A percentile compares a stretch with the other conserved stretches of the same genome.
phyloP scores from a whole-genome alignment of 345 rosid species.

The Citrus reticulata region DNA sequence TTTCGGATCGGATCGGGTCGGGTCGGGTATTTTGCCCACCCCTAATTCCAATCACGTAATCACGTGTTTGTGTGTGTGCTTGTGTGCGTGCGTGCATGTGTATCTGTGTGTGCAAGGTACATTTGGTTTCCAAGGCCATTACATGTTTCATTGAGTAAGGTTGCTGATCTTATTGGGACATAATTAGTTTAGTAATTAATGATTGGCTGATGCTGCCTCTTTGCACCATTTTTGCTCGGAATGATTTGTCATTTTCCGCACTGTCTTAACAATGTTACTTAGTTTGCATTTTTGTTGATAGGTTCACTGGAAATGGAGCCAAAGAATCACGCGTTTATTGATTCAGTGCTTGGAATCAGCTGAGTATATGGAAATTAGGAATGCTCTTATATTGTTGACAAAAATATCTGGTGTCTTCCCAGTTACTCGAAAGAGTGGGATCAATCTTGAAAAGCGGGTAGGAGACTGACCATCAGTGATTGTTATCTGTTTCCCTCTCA shows the following conservation, averaged over 20 bases:
- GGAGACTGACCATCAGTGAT: conserved; percentile 18
- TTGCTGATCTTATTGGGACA: not conserved
- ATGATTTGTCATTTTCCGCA: not conserved
- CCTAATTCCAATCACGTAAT: not conserved
- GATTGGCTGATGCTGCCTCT: not conserved
- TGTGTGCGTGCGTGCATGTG: not conserved
- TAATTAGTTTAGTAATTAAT: not conserved
- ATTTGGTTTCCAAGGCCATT: not conserved
- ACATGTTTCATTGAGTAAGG: not conserved
- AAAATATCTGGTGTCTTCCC: conserved; percentile 96
- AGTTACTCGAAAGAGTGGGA: conserved; percentile 94
- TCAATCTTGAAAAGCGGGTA: conserved; percentile 98
- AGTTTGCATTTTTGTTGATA: conserved; percentile 32
- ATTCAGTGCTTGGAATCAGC: conserved; percentile 95
- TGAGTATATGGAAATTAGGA: conserved; percentile 98
- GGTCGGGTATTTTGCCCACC: too few relatives aligned
- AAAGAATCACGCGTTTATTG: conserved; percentile 84
- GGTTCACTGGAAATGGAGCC: conserved; percentile 99
- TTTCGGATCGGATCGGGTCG: too few relatives aligned
- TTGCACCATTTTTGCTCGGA: not conserved
- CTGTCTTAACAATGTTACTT: not conserved
- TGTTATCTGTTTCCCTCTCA: conserved; percentile 2
- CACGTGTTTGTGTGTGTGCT: not conserved
- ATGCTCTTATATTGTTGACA: conserved; percentile 89
- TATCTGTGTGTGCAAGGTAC: not conserved